Percentiles rank a stretch among this genome's conserved stretches.
Conservation (phyloP, 2,329 filamentous ascomycete genomes). For the Polychaeton citri region DNA sequence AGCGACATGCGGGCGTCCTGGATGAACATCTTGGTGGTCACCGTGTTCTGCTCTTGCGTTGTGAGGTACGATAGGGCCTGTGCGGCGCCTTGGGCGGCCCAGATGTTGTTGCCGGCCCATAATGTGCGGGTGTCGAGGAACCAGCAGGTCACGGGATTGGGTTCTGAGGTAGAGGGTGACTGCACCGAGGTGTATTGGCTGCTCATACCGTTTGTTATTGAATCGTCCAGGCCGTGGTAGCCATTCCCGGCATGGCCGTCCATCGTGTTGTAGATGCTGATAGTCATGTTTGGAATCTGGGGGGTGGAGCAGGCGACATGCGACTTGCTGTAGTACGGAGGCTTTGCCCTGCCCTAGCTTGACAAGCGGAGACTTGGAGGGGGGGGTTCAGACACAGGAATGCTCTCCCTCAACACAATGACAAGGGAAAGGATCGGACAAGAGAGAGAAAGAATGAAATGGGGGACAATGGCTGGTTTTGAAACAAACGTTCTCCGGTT, state of each 20-base stretch:
- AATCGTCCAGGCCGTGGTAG: background rate
- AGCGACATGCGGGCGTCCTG: slow-evolving; percentile 61
- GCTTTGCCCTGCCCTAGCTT: too few species aligned
- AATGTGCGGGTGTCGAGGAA: slow-evolving; percentile 35
- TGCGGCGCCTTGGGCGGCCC: slow-evolving; percentile 26
- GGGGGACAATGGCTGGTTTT: too few species aligned
- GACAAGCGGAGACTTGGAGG: too few species aligned
- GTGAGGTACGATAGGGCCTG: slow-evolving; percentile 30
- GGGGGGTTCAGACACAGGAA: too few species aligned
- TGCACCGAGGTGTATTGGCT: background rate
- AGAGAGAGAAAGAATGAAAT: too few species aligned
- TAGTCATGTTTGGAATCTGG: background rate
- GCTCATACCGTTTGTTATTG: background rate
- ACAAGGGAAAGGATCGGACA: too few species aligned
- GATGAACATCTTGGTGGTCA: slow-evolving; percentile 39
- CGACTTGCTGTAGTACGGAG: too few species aligned
- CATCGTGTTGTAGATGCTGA: background rate
- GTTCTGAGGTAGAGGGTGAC: background rate
- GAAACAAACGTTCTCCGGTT: too few species aligned
- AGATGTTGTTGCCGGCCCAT: slow-evolving; percentile 34
- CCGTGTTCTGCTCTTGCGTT: slow-evolving; percentile 42
- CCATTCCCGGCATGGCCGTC: background rate
- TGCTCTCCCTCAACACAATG: too few species aligned
- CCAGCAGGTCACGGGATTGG: slow-evolving; percentile 29
- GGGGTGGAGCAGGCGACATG: too few species aligned